phyloP scores from a whole-genome alignment of 2,329 filamentous ascomycete genomes.

The Rhytidhysteron rufulum region DNA sequence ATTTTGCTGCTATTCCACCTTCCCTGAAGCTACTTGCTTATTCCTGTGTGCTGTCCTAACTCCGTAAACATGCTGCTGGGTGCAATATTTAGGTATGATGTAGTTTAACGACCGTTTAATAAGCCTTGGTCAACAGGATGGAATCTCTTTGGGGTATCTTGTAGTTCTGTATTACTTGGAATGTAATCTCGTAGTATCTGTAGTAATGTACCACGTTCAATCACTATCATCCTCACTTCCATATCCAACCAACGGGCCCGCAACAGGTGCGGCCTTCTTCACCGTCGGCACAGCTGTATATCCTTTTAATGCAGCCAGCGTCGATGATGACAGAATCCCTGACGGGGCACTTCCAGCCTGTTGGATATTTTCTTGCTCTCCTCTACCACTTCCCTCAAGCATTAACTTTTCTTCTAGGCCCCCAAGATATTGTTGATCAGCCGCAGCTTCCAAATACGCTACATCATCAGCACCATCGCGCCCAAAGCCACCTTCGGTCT shows the following conservation, averaged over 20 bases:
- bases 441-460: constrained; percentile 62
- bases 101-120: too few relatives aligned
- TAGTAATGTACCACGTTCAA: too few relatives aligned
- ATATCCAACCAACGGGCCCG: constrained; percentile 80
- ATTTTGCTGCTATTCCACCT: too few relatives aligned
- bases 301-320: constrained; percentile 71
- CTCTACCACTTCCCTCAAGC: constrained; percentile 43
- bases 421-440: constrained; percentile 57
- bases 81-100: too few relatives aligned
- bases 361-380: constrained; percentile 27
- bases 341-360: constrained; percentile 36
- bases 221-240: constrained; percentile 83
- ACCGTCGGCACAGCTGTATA: constrained; percentile 44
- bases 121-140: too few relatives aligned
- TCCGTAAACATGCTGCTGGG: too few relatives aligned
- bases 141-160: too few relatives aligned
- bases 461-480: constrained; percentile 85
- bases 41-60: too few relatives aligned
- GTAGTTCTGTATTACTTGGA: too few relatives aligned
- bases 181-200: too few relatives aligned
- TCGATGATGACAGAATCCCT: constrained; percentile 78
- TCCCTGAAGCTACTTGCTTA: too few relatives aligned
- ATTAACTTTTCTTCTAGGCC: constrained; percentile 51
- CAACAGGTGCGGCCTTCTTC: constrained; percentile 53
- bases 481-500: constrained; percentile 81